Evolutionary conservation across 371 early-diverging fungal species (phyloP).

Genomic region (Saksenaea vasiformis): DNA sequence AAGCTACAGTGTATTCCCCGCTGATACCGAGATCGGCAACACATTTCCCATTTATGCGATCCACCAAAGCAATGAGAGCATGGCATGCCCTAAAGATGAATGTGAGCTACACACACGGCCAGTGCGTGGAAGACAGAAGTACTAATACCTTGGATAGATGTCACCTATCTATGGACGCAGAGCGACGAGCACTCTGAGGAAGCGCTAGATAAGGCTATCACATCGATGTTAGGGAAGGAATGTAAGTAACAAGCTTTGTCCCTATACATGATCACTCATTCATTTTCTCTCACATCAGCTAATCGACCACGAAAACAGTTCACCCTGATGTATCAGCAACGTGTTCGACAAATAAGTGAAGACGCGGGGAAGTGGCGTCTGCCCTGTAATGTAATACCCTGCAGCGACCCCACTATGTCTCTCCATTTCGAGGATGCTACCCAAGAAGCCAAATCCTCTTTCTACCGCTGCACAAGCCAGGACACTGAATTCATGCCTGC

Average conservation of each 20-base stretch:
- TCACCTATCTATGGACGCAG: slow-evolving; percentile 34
- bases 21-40: slow-evolving; percentile 39
- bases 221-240: slow-evolving; percentile 25
- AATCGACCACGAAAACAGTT: slow-evolving; percentile 26
- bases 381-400: slow-evolving; percentile 47
- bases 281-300: slow-evolving; percentile 26
- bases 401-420: slow-evolving; percentile 45
- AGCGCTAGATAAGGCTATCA: slow-evolving; percentile 21
- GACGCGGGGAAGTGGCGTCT: slow-evolving; percentile 25
- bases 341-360: slow-evolving; percentile 31
- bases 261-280: not conserved
- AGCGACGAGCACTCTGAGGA: slow-evolving; percentile 28
- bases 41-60: slow-evolving; percentile 52
- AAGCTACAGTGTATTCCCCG: slow-evolving; percentile 63
- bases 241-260: not conserved
- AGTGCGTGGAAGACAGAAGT: not conserved
- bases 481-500: slow-evolving; percentile 60
- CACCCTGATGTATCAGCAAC: slow-evolving; percentile 51
- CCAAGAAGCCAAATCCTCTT: slow-evolving; percentile 49
- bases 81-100: slow-evolving; percentile 63
- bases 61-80: slow-evolving; percentile 62
- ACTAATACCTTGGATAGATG: slow-evolving; percentile 12
- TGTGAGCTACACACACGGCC: slow-evolving; percentile 41
- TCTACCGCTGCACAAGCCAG: slow-evolving; percentile 45
- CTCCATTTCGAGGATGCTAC: slow-evolving; percentile 53